phyloP scores from a whole-genome alignment of 176 grass and related monocot species.

The Puccinellia tenuiflora region DNA sequence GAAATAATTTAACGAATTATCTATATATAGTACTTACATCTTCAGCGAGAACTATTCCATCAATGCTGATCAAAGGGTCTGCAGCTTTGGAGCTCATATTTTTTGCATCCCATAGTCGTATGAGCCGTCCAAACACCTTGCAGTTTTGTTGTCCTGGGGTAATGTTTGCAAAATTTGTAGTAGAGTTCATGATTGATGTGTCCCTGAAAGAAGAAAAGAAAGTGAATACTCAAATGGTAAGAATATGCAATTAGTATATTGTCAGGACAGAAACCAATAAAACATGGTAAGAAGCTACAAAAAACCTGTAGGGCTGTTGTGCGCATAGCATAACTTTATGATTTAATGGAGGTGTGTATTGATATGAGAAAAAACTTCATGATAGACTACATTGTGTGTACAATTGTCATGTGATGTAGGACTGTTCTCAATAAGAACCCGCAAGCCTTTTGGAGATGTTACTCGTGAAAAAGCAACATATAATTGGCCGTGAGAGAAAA shows the following conservation, averaged over 20 bases:
- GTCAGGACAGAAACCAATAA: not conserved
- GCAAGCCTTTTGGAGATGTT: constrained; percentile 5
- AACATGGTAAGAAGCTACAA: not conserved
- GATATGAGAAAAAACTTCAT: not conserved
- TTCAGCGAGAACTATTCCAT: not conserved
- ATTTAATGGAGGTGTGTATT: not conserved
- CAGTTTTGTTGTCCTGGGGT: not conserved
- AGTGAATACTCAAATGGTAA: no score
- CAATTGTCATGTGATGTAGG: not conserved
- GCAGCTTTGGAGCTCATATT: not conserved
- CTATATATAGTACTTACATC: not conserved
- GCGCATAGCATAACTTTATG: not conserved
- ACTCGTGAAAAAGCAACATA: no score
- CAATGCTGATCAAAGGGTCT: not conserved
- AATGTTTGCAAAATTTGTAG: not conserved
- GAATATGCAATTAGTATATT: not conserved
- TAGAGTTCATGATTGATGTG: not conserved
- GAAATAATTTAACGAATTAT: not conserved
- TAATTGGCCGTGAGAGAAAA: no score
- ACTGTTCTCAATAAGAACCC: not conserved
- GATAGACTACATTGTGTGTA: constrained; percentile 13
- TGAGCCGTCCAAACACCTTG: not conserved
- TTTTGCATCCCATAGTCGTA: not conserved
- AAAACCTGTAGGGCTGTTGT: not conserved
- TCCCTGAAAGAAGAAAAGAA: not conserved